These are phyloP conservation scores for Pelargonium fulgidum DNA, from an alignment of 441 rosid species.

Conservation along the genomic window DNA sequence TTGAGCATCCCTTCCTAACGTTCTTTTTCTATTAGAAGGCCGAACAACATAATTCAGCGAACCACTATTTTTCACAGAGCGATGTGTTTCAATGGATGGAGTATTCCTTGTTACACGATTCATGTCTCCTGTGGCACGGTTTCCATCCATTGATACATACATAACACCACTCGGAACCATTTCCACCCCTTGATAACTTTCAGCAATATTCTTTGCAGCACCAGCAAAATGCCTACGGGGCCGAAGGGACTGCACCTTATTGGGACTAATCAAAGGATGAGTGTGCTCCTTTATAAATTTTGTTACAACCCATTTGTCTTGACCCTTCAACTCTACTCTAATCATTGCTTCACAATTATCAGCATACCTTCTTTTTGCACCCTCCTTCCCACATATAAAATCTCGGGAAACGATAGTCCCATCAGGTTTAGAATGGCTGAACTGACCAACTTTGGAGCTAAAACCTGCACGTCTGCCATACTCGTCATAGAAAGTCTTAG, in stretches of 20 bases:
- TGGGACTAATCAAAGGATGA: constrained; percentile 51
- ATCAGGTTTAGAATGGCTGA: constrained; percentile 37
- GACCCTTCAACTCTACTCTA: constrained; percentile 59
- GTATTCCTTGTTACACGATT: constrained; percentile 39
- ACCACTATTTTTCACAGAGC: constrained; percentile 36
- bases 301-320: constrained; percentile 69
- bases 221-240: constrained; percentile 88
- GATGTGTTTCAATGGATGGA: constrained; percentile 40
- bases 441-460: constrained; percentile 48
- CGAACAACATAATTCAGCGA: constrained; percentile 36
- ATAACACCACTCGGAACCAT: constrained; percentile 73
- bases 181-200: constrained; percentile 42
- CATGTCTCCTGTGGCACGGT: constrained; percentile 39
- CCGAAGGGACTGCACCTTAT: constrained; percentile 62
- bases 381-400: constrained; percentile 71
- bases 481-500: constrained; percentile 69
- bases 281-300: constrained; percentile 74
- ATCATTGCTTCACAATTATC: constrained; percentile 71
- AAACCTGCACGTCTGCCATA: constrained; percentile 69
- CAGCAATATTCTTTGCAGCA: constrained; percentile 42
- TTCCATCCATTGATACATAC: constrained; percentile 77
- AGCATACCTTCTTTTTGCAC: constrained; percentile 50
- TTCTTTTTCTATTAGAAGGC: constrained; percentile 45
- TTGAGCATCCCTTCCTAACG: constrained; percentile 83
- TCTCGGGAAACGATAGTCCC: constrained; percentile 47